phyloP scores from a whole-genome alignment of 495 filamentous ascomycete genomes.

The Penicillium fimorum region DNA sequence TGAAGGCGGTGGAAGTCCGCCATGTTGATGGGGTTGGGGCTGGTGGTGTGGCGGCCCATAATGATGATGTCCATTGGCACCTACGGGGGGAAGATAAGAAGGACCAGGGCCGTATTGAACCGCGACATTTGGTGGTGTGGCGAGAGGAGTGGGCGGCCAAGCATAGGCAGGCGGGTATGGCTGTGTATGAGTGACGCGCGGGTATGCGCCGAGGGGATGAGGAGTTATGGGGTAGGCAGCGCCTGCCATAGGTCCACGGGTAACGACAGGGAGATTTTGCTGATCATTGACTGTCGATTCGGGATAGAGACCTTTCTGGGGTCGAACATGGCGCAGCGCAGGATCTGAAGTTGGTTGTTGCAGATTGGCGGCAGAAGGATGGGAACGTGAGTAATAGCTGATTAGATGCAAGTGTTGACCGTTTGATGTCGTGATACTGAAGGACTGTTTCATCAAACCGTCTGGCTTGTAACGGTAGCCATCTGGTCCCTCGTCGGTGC shows the following conservation, averaged over 20 bases:
- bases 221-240: constrained; percentile 52
- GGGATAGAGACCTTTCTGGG: constrained; percentile 90
- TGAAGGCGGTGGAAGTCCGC: constrained; percentile 28
- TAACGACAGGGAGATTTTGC: constrained; percentile 63
- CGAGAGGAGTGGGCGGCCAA: constrained; percentile 65
- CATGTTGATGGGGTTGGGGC: constrained; percentile 22
- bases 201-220: constrained; percentile 50
- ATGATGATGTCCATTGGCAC: constrained; percentile 28
- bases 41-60: constrained; percentile 33
- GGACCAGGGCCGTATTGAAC: constrained; percentile 32
- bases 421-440: constrained; percentile 91
- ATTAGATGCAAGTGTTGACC: constrained; percentile 95
- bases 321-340: constrained; percentile 75
- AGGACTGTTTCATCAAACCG: constrained; percentile 98
- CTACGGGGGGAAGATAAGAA: constrained; percentile 39
- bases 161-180: constrained; percentile 50
- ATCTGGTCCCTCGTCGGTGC: constrained; percentile 80
- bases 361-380: constrained; percentile 63
- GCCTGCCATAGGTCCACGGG: constrained; percentile 60
- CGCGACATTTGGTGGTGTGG: constrained; percentile 42
- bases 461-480: constrained; percentile 97
- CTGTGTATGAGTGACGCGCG: constrained; percentile 48
- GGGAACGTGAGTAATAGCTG: constrained; percentile 86
- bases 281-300: constrained; percentile 93
- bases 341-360: constrained; percentile 79